phyloP scores from a whole-genome alignment of 495 filamentous ascomycete species.

The Xylaria bambusicola region DNA sequence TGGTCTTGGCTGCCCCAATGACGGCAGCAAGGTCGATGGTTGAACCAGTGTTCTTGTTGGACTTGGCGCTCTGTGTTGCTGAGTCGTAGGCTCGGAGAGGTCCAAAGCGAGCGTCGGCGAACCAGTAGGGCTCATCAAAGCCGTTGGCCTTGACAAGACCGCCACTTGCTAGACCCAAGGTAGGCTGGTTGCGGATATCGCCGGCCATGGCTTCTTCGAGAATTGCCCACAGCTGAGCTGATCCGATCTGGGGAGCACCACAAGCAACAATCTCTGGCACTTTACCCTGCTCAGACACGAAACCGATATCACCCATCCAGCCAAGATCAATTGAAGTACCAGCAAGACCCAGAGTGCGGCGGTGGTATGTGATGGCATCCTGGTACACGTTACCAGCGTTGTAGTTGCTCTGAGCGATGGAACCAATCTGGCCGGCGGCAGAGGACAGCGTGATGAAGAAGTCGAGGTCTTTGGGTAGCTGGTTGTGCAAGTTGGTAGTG shows the following conservation, averaged over 20 bases:
- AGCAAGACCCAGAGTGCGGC: constrained; percentile 35
- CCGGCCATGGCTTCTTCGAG: constrained; percentile 26
- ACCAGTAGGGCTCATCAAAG: constrained; percentile 46
- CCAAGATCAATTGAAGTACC: constrained; percentile 51
- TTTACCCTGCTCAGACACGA: constrained; percentile 30
- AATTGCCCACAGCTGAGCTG: constrained; percentile 24
- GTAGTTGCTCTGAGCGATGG: constrained; percentile 49
- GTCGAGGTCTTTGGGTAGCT: constrained; percentile 49
- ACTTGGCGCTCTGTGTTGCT: constrained; percentile 19
- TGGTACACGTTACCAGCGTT: constrained; percentile 57
- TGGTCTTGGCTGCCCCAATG: constrained; percentile 21
- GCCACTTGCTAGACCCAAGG: constrained; percentile 32
- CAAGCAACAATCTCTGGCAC: constrained; percentile 30
- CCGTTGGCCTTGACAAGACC: constrained; percentile 33
- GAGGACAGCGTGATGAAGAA: constrained; percentile 67
- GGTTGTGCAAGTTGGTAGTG: constrained; percentile 51
- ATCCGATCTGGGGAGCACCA: constrained; percentile 28
- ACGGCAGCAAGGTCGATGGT: constrained; percentile 26
- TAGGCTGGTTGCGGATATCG: constrained; percentile 26
- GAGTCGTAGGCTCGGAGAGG: constrained; percentile 41
- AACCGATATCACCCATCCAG: constrained; percentile 38
- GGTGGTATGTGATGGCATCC: constrained; percentile 45
- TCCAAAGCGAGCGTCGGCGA: constrained; percentile 46
- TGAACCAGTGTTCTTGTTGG: constrained; percentile 15
- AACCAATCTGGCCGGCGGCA: constrained; percentile 53